A percentile compares a stretch with the other conserved stretches of the same genome.
These are phyloP conservation scores for Cenchrus americanus DNA, from an alignment of 176 grass and related monocot genomes.

Conservation along the genomic window DNA sequence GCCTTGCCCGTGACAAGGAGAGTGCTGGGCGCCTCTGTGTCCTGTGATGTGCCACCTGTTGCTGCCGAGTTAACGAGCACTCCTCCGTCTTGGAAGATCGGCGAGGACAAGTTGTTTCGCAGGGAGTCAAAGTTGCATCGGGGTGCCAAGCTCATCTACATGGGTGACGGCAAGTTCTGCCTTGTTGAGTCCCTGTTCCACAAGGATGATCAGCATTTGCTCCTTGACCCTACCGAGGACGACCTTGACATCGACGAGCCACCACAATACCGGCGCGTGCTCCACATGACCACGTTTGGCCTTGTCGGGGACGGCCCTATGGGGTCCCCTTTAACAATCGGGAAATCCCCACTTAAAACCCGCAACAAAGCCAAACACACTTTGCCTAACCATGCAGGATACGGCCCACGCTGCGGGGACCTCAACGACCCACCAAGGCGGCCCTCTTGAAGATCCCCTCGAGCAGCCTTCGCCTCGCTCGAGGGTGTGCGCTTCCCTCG, in stretches of 20 bases:
- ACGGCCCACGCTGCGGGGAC: too few species aligned
- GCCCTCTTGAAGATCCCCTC: too few species aligned
- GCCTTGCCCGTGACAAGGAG: neutral
- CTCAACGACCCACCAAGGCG: too few species aligned
- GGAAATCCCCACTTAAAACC: too few species aligned
- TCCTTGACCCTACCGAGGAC: neutral
- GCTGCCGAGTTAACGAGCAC: neutral
- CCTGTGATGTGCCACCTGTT: neutral
- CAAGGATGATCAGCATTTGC: neutral
- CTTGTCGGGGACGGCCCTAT: too few species aligned
- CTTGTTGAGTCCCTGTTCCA: neutral
- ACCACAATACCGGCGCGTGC: neutral
- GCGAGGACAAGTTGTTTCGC: neutral
- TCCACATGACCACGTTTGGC: slow-evolving; percentile 11
- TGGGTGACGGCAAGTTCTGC: slow-evolving; percentile 23
- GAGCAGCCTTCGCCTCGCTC: too few species aligned
- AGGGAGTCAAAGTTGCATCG: neutral
- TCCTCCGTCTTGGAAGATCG: neutral
- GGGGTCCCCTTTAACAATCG: too few species aligned
- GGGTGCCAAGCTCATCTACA: slow-evolving; percentile 12
- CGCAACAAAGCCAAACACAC: too few species aligned
- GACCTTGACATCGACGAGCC: too few species aligned
- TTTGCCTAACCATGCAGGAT: too few species aligned
- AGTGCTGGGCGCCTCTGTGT: neutral
- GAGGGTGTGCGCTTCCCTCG: too few species aligned